These are phyloP conservation scores for Penicillium paradoxum DNA, from an alignment of 495 filamentous ascomycete genomes.

Conservation along the genomic window DNA sequence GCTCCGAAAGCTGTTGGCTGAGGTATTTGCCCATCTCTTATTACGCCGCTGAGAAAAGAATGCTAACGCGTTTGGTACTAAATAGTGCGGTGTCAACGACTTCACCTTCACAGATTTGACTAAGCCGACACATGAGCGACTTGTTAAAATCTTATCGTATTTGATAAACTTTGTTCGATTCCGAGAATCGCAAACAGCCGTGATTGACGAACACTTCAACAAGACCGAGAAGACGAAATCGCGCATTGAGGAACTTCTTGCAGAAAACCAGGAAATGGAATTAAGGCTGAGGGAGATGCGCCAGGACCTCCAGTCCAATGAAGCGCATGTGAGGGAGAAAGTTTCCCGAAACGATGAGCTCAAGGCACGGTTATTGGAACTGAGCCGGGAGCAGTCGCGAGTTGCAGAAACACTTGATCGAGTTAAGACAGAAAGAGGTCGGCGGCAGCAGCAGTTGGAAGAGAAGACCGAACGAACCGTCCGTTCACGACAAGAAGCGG, in stretches of 20 bases:
- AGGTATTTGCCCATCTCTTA: slow-evolving; percentile 37
- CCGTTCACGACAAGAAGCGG: slow-evolving; percentile 64
- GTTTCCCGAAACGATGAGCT: slow-evolving; percentile 78
- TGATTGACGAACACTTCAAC: slow-evolving; percentile 90
- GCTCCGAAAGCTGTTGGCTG: slow-evolving; percentile 67
- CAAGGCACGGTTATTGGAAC: slow-evolving; percentile 68
- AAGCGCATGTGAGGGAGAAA: slow-evolving; percentile 73
- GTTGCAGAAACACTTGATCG: slow-evolving; percentile 74
- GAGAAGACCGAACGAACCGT: slow-evolving; percentile 67
- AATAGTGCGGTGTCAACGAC: slow-evolving; percentile 78
- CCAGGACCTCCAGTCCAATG: slow-evolving; percentile 67
- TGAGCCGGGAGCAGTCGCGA: slow-evolving; percentile 70
- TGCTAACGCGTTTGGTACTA: slow-evolving; percentile 1
- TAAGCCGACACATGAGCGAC: slow-evolving; percentile 78
- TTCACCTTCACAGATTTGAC: slow-evolving; percentile 89
- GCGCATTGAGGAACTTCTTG: slow-evolving; percentile 78
- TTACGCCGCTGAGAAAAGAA: not conserved
- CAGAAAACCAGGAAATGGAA: slow-evolving; percentile 83
- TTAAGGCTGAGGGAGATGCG: slow-evolving; percentile 74
- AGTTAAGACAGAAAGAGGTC: slow-evolving; percentile 64
- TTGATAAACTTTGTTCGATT: slow-evolving; percentile 98
- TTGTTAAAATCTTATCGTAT: slow-evolving; percentile 90
- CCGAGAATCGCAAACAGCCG: slow-evolving; percentile 77
- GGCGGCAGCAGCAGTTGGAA: slow-evolving; percentile 67
- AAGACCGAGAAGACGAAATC: slow-evolving; percentile 78